Evolutionary conservation across 805 yeast species (phyloP).

Genomic region (Saccharomycopsis sp.): DNA sequence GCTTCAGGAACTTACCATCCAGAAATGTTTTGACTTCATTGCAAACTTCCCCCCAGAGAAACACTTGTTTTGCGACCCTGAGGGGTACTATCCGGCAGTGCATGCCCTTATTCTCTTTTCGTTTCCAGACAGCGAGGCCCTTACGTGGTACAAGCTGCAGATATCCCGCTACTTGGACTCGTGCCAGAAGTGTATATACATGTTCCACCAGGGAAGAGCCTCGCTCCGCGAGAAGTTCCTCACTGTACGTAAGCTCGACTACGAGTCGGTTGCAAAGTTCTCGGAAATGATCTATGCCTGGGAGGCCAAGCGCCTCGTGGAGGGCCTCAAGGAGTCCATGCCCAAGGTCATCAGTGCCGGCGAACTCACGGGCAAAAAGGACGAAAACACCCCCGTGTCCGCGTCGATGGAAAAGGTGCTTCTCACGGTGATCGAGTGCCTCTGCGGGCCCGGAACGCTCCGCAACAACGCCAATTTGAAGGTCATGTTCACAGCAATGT

Average conservation of each 20-base stretch:
- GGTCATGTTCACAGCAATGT: slow-evolving; percentile 32
- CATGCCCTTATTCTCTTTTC: slow-evolving; percentile 57
- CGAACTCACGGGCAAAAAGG: neutral
- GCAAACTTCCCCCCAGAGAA: slow-evolving; percentile 26
- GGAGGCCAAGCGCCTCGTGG: slow-evolving; percentile 27
- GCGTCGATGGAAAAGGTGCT: slow-evolving; percentile 7
- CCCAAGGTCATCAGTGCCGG: slow-evolving; percentile 11
- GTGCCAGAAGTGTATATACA: slow-evolving; percentile 49
- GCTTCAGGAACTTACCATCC: slow-evolving; percentile 33
- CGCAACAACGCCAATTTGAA: slow-evolving; percentile 34
- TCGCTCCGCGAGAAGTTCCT: slow-evolving; percentile 46
- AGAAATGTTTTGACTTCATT: slow-evolving; percentile 34
- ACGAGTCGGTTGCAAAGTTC: slow-evolving; percentile 34
- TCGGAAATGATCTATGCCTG: slow-evolving; percentile 31
- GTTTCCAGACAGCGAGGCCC: slow-evolving; percentile 42
- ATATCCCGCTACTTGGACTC: slow-evolving; percentile 35
- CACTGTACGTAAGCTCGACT: slow-evolving; percentile 40
- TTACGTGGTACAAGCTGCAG: slow-evolving; percentile 36
- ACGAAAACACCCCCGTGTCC: neutral
- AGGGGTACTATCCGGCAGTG: slow-evolving; percentile 41
- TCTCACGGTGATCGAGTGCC: slow-evolving; percentile 38
- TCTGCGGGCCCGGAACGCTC: slow-evolving; percentile 46
- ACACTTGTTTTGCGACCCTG: slow-evolving; percentile 54
- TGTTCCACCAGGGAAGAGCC: slow-evolving; percentile 49
- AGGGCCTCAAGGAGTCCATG: slow-evolving; percentile 23